These are phyloP conservation scores for Mesembryanthemum crystallinum DNA, from an alignment of 148 eudicot species.

Conservation along the genomic window DNA sequence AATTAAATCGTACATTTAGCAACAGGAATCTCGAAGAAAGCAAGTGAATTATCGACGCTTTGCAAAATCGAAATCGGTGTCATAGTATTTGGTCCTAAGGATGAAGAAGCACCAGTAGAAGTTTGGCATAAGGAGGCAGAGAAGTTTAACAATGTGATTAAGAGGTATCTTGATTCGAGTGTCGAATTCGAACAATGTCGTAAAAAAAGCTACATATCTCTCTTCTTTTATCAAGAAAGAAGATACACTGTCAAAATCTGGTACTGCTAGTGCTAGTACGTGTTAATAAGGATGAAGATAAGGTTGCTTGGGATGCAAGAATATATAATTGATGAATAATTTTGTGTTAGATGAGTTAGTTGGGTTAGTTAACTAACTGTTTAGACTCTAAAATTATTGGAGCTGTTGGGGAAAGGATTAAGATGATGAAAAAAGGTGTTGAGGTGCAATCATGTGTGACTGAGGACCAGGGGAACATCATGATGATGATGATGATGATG, in stretches of 20 bases:
- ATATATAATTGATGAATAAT: not conserved
- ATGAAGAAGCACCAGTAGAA: not conserved
- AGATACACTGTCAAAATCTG: not conserved
- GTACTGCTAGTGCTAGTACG: no score
- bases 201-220: not conserved
- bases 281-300: no score
- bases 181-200: not conserved
- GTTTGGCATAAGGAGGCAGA: slow-evolving; percentile 21
- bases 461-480: slow-evolving; percentile 7
- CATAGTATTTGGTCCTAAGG: slow-evolving; percentile 17
- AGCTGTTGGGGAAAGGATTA: slow-evolving; percentile 6
- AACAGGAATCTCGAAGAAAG: slow-evolving; percentile 23
- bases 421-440: not conserved
- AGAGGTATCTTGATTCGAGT: not conserved
- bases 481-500: not conserved
- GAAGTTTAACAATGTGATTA: not conserved
- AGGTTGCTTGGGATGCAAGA: not conserved
- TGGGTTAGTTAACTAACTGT: not conserved
- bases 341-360: slow-evolving; percentile 1
- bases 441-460: not conserved
- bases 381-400: slow-evolving; percentile 16
- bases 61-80: slow-evolving; percentile 18
- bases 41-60: slow-evolving; percentile 18
- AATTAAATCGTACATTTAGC: not conserved
- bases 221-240: not conserved